Evolutionary conservation across 2,329 filamentous ascomycete species (phyloP).

Genomic region (Cladorrhinum sp.): DNA sequence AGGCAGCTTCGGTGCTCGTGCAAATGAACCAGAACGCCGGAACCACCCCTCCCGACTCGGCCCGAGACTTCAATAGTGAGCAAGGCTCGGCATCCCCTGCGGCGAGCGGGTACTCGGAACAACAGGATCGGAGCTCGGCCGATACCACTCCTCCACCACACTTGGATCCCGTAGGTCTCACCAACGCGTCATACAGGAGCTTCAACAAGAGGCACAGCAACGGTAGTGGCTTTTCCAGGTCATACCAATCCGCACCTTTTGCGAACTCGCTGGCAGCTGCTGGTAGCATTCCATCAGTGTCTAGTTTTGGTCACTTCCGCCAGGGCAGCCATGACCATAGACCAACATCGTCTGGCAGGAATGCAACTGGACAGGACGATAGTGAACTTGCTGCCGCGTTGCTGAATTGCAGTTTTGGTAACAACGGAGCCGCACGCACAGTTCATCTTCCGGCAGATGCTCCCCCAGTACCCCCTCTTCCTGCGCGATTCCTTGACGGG

Average conservation of each 20-base stretch:
- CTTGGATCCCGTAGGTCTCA: conserved; percentile 58
- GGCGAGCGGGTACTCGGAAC: conserved; percentile 77
- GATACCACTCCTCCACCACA: conserved; percentile 91
- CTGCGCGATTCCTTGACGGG: conserved; percentile 71
- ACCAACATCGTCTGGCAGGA: conserved; percentile 75
- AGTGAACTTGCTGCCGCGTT: conserved; percentile 84
- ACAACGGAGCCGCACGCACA: conserved; percentile 63
- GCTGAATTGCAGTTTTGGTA: conserved; percentile 87
- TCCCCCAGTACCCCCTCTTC: conserved; percentile 84
- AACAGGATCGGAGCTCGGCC: conserved; percentile 76
- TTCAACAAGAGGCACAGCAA: conserved; percentile 57
- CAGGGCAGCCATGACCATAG: conserved; percentile 73
- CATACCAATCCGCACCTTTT: conserved; percentile 71
- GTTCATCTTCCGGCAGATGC: conserved; percentile 66
- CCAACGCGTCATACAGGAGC: conserved; percentile 49
- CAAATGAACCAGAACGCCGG: conserved; percentile 69
- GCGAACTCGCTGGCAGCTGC: conserved; percentile 45
- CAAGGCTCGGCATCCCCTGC: conserved; percentile 77
- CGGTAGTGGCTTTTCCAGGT: conserved; percentile 63
- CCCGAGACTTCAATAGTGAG: conserved; percentile 71
- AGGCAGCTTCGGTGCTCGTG: conserved; percentile 93
- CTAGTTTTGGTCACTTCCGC: conserved; percentile 58
- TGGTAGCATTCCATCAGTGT: conserved; percentile 50
- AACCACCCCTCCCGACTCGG: conserved; percentile 61
- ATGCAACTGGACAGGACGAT: conserved; percentile 74